Base-by-base conservation (phyloP, 1,284 basidiomycete genomes). In the Leccinum solheimii region DNA sequence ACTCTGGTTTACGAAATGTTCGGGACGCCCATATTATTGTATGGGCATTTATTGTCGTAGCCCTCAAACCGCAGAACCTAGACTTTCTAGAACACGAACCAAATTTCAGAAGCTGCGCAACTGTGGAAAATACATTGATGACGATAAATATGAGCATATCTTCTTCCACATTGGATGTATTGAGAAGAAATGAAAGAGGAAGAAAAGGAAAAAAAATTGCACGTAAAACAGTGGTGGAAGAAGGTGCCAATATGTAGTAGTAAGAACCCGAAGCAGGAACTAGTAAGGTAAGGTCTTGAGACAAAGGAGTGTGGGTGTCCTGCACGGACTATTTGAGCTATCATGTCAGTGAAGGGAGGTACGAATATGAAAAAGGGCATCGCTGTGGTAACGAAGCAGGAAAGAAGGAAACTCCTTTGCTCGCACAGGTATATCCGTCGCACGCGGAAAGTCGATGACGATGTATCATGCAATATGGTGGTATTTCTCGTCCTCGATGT, bases 401-500 rank as follows among this genome's bases (percentile, higher is more conserved):
- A 8, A 26, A 53, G n/a, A 30, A 32, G 13, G 5, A 30, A 53
- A 51, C 26, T 16, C 16, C 50, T 32, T 30, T 21, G 11, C 40
- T 56, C 51, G 8, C 54, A 61, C 27, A 64, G 60, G 60, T 65
- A 67, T 69, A 66, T 61, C 49, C 54, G 21, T 49, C 36, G 34
- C 45, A 36, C 50, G 27, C 2, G 4, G 3, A 40, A 34, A 23
- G 19, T 19, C 14, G 13, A 26, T 11, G 16, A 21, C 27, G 4
- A 26, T 2, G 50, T 19, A 56, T 72, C 57, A 74, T 56, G 58
- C 63, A 6, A 71, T 51, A 4, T 63, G 8, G 0, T 52, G 60
- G 23, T 63, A 64, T 56, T 73, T 74, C 26, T 69, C 70, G 5
- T 66, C 65, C 7, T 57, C 55, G 27, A 62, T 67, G 49, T 72